Base-by-base conservation (phyloP, 2,329 filamentous ascomycete species). In the Neobulgaria alba region DNA sequence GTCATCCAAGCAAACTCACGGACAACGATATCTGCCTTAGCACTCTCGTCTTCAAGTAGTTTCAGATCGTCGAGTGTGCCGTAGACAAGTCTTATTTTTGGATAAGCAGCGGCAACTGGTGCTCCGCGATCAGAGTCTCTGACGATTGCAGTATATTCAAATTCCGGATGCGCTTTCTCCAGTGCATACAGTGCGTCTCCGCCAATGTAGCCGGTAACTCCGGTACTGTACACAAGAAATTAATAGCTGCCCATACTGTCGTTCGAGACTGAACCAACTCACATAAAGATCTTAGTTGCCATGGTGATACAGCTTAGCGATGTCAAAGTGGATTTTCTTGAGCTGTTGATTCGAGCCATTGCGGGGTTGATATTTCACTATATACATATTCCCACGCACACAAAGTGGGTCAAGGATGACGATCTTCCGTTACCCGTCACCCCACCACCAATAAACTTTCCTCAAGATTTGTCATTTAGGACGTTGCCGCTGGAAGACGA, bases 1-100 rank as follows among this genome's bases (percentile, higher is more conserved):
- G 3, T 12, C 29, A 19, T 16, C 33, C 2, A 9, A 9, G 19
- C 15, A 26, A 4, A 36, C 51, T 37, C 48, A 59, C 48, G 53
- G 10, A 72, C 53, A 3, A 76, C 70, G 36, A 77, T 65, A 54
- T 75, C 67, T 3, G 71, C 68, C 36, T 63, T 61, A 1, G 60
- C 56, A 16, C 65, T 63, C 43, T 71, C 67, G 21, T 63, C 55
- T 21, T 67, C 60, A 1, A 75, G 47, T 3, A 72, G 39, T 1
- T 63, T 57, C 2, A 57, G 54, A 42, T 63, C 62, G 32, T 73
- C 67, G 3, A 72, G 61, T 35, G 65, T 63, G 18, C 73, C 73
- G 41, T 73, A 67, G 1, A 75, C 68, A n/a, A 75, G 61, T 10
- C 62, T 62, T 37, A 71, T 57, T 4, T 62, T 65, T 3, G 72